A percentile compares a stretch with the other conserved stretches of the same genome.
Conservation (phyloP, 441 rosid genomes). For the Adansonia madagascariensis region DNA sequence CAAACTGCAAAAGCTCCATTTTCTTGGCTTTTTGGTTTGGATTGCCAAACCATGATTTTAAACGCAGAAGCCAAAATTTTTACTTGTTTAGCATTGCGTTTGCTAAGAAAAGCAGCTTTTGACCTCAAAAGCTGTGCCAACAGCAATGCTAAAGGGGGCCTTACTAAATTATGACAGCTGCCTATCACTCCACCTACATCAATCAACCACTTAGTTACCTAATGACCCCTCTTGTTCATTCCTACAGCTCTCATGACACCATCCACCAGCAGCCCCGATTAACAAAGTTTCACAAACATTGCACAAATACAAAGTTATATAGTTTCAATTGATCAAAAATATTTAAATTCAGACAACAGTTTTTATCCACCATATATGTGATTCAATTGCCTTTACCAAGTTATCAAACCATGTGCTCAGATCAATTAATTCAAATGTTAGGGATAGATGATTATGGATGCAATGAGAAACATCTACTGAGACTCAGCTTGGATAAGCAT, state of each 20-base stretch:
- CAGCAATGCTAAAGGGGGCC: too few species aligned
- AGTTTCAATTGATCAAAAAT: constrained; percentile 11
- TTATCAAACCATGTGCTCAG: not conserved
- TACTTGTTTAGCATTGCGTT: too few species aligned
- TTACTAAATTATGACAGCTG: not conserved
- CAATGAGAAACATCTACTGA: not conserved
- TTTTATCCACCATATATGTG: constrained; percentile 1
- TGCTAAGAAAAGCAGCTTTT: too few species aligned
- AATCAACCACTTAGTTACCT: constrained; percentile 9
- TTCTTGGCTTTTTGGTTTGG: too few species aligned
- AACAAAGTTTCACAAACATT: not conserved
- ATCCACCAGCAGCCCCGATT: constrained; percentile 7
- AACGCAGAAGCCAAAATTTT: too few species aligned
- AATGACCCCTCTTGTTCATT: not conserved
- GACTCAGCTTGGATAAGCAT: not conserved
- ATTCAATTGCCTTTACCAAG: constrained; percentile 15
- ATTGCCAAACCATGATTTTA: too few species aligned
- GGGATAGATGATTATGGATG: constrained; percentile 1
- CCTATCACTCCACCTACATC: constrained; percentile 6
- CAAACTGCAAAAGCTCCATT: too few species aligned
- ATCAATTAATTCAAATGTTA: not conserved
- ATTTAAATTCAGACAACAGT: constrained; percentile 6
- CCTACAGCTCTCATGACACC: not conserved
- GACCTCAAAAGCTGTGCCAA: too few species aligned
- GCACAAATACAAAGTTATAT: constrained; percentile 13